Conservation (phyloP, 768 basidiomycete genomes). For the Gymnopilus dilepis region DNA sequence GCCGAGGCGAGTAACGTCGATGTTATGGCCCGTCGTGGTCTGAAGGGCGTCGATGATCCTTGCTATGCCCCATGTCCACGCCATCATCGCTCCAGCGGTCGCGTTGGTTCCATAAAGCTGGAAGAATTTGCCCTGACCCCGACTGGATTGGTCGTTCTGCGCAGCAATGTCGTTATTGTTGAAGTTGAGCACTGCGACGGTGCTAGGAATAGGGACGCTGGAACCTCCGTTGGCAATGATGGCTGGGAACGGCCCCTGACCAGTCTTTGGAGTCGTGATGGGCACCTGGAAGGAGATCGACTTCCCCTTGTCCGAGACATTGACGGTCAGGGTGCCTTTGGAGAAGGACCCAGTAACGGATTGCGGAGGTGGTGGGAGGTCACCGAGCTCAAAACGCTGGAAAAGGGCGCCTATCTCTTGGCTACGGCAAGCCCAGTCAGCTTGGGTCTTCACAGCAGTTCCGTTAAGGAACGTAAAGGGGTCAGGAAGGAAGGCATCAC, state of each 20-base stretch:
- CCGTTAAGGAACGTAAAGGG: slow-evolving; percentile 56
- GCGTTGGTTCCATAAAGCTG: slow-evolving; percentile 50
- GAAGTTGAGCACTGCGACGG: slow-evolving; percentile 49
- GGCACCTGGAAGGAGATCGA: slow-evolving; percentile 51
- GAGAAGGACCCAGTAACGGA: slow-evolving; percentile 46
- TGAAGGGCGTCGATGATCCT: slow-evolving; percentile 63
- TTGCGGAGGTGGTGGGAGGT: slow-evolving; percentile 47
- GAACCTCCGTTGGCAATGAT: slow-evolving; percentile 53
- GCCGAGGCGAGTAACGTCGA: slow-evolving; percentile 50
- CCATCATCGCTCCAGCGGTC: slow-evolving; percentile 53
- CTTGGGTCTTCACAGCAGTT: slow-evolving; percentile 38
- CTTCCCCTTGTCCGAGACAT: slow-evolving; percentile 43
- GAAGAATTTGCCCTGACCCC: slow-evolving; percentile 59
- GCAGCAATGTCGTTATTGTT: slow-evolving; percentile 53
- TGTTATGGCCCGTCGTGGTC: slow-evolving; percentile 45
- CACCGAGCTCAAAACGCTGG: slow-evolving; percentile 54
- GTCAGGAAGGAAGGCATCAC: slow-evolving; percentile 49
- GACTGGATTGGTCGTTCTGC: slow-evolving; percentile 45
- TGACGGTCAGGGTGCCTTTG: slow-evolving; percentile 48
- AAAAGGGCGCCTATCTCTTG: slow-evolving; percentile 51
- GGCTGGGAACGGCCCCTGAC: slow-evolving; percentile 50
- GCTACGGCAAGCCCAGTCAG: slow-evolving; percentile 54
- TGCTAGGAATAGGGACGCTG: slow-evolving; percentile 40
- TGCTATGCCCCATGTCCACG: slow-evolving; percentile 61
- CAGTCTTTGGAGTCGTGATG: slow-evolving; percentile 48